Evolutionary conservation across 139 green algal species (phyloP).

Genomic region (Auxenochlorella pyrenoidosa): DNA sequence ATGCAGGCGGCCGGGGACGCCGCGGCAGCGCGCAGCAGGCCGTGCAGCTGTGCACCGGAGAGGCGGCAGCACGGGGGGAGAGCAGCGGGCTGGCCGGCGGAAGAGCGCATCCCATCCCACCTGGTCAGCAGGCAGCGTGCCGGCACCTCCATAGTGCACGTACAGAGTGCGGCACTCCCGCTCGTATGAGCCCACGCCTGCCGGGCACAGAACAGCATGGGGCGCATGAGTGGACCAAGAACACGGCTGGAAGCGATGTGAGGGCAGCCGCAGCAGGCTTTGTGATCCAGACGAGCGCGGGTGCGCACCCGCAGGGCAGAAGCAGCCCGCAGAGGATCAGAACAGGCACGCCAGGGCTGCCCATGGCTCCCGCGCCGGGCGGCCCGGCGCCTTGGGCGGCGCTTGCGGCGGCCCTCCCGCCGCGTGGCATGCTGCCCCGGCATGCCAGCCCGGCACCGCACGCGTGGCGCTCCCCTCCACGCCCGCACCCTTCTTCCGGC

Average conservation of each 20-base stretch:
- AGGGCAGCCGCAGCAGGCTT: neutral
- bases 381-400: too few species aligned
- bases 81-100: neutral
- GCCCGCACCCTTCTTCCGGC: conserved; percentile 46
- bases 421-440: too few species aligned
- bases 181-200: conserved; percentile 62
- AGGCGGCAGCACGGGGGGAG: too few species aligned
- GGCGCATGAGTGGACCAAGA: neutral
- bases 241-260: neutral
- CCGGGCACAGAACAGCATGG: neutral
- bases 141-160: conserved; percentile 70
- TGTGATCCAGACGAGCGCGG: too few species aligned
- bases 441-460: too few species aligned
- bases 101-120: neutral
- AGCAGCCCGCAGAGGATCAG: neutral
- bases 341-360: too few species aligned
- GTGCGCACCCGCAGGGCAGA: too few species aligned
- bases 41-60: too few species aligned
- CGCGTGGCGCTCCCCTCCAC: neutral
- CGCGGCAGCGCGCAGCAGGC: neutral
- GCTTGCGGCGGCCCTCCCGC: too few species aligned
- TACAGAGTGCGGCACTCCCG: conserved; percentile 74
- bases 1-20: neutral
- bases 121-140: conserved; percentile 52
- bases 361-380: too few species aligned